A percentile compares a stretch with the other conserved stretches of the same genome.
Conservation (phyloP, 495 filamentous ascomycete genomes). For the Rusavskia elegans region DNA sequence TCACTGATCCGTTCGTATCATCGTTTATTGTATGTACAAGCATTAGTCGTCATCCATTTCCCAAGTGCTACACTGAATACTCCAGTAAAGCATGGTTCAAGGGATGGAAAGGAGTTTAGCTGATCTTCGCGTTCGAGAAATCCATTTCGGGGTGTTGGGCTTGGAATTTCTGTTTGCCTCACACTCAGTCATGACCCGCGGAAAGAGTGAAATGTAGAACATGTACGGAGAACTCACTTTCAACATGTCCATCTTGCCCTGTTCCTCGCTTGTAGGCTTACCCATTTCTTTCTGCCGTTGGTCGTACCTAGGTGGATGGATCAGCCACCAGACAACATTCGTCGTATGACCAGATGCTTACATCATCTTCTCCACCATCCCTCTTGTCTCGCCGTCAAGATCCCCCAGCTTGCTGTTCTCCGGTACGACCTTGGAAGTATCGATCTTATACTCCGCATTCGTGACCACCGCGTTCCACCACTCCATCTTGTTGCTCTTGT, state of each 20-base stretch:
- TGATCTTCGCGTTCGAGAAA: slow-evolving; percentile 61
- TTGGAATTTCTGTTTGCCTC: slow-evolving; percentile 51
- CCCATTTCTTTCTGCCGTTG: slow-evolving; percentile 94
- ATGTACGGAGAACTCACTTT: neutral
- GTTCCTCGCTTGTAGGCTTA: slow-evolving; percentile 73
- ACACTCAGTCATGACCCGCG: too few species aligned
- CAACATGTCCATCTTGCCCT: slow-evolving; percentile 81
- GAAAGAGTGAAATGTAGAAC: too few species aligned
- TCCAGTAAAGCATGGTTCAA: too few species aligned
- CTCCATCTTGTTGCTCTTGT: slow-evolving; percentile 93
- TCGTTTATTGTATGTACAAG: too few species aligned
- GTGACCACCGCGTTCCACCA: slow-evolving; percentile 95
- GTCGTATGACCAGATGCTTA: slow-evolving; percentile 20
- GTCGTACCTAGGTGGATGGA: slow-evolving; percentile 27
- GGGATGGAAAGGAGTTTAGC: neutral
- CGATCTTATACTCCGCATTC: slow-evolving; percentile 63
- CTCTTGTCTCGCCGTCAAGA: slow-evolving; percentile 84
- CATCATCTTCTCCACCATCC: slow-evolving; percentile 99
- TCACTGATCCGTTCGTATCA: too few species aligned
- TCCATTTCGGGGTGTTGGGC: slow-evolving; percentile 76
- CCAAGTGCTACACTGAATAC: too few species aligned
- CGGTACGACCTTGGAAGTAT: slow-evolving; percentile 85
- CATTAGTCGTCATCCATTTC: too few species aligned
- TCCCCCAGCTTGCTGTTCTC: slow-evolving; percentile 83
- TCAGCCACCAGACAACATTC: neutral